These are phyloP conservation scores for Pseudocercospora pini-densiflorae DNA, from an alignment of 2,329 filamentous ascomycete species.

Conservation along the genomic window DNA sequence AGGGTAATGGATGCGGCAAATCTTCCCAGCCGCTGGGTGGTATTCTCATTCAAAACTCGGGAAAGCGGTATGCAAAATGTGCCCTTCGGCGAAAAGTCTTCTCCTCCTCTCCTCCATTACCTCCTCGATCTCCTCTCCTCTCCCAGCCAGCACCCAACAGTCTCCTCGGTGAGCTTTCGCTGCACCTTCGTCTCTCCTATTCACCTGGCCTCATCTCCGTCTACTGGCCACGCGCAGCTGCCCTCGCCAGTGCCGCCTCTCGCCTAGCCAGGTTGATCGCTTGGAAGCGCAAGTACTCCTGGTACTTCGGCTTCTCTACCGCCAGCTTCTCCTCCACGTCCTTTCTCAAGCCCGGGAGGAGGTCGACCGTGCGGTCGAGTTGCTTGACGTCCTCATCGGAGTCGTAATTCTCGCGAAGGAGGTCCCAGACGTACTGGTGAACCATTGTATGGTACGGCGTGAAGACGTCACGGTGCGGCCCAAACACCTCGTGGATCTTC, in stretches of 20 bases:
- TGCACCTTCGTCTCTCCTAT: not conserved
- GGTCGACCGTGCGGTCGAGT: not conserved
- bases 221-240: not conserved
- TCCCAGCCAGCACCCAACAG: not conserved
- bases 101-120: not conserved
- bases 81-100: not conserved
- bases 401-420: conserved; percentile 1
- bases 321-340: not conserved
- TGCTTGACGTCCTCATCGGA: not conserved
- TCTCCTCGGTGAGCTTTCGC: not conserved
- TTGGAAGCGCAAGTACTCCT: not conserved
- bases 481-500: conserved; percentile 6
- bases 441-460: conserved; percentile 13
- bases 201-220: not conserved
- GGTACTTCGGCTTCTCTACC: not conserved
- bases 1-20: not conserved
- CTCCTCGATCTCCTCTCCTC: not conserved
- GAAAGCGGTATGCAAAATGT: not conserved
- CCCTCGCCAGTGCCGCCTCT: not conserved
- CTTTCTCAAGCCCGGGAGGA: not conserved
- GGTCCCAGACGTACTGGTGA: conserved; percentile 22
- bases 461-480: not conserved
- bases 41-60: not conserved
- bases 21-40: not conserved
- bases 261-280: not conserved